phyloP scores from a whole-genome alignment of 768 basidiomycete genomes.

The Serendipita indica region DNA sequence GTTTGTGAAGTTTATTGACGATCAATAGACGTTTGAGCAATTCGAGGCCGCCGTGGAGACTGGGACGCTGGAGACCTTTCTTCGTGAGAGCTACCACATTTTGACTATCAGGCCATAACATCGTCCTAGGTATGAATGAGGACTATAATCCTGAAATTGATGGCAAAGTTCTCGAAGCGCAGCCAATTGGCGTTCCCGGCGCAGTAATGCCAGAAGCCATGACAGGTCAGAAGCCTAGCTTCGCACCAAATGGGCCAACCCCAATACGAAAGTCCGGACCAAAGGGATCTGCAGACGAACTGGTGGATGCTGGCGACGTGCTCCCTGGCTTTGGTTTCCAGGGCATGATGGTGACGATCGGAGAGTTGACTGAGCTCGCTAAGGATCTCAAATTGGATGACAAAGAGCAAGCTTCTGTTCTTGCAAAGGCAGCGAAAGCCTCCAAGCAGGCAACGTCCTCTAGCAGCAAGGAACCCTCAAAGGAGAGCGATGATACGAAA shows the following conservation, averaged over 20 bases:
- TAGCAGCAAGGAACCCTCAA: neutral
- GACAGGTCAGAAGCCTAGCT: slow-evolving; percentile 49
- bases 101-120: neutral
- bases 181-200: slow-evolving; percentile 69
- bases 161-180: slow-evolving; percentile 39
- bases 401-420: slow-evolving; percentile 62
- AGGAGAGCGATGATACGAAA: neutral
- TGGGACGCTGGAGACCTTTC: slow-evolving; percentile 51
- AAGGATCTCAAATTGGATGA: slow-evolving; percentile 61
- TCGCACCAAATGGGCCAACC: slow-evolving; percentile 27
- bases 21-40: slow-evolving; percentile 47
- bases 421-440: slow-evolving; percentile 17
- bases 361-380: slow-evolving; percentile 55
- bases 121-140: slow-evolving; percentile 35
- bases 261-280: slow-evolving; percentile 28
- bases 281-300: slow-evolving; percentile 30
- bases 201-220: slow-evolving; percentile 61
- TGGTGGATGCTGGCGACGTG: slow-evolving; percentile 52
- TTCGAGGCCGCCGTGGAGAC: slow-evolving; percentile 81
- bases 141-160: slow-evolving; percentile 45
- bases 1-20: neutral
- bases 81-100: slow-evolving; percentile 27
- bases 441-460: neutral
- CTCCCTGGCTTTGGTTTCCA: slow-evolving; percentile 58
- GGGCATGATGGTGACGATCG: slow-evolving; percentile 62